These are phyloP conservation scores for Entomortierella chlamydospora DNA, from an alignment of 192 early-diverging fungal species.

Conservation along the genomic window DNA sequence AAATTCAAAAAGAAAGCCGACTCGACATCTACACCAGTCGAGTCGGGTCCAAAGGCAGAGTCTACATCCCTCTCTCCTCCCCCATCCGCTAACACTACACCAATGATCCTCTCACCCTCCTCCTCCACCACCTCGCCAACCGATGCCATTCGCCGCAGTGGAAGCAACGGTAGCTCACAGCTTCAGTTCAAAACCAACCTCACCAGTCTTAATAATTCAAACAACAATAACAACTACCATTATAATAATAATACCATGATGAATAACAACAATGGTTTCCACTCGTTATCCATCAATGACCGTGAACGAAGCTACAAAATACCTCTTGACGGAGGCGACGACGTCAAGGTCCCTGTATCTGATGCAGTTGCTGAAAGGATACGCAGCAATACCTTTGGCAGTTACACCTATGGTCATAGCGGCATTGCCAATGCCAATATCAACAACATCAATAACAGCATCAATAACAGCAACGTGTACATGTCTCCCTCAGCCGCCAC, in stretches of 20 bases:
- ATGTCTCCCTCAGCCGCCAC: not conserved
- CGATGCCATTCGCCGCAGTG: conserved; percentile 1
- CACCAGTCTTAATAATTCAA: conserved; percentile 9
- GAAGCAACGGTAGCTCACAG: conserved; percentile 7
- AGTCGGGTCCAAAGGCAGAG: not conserved
- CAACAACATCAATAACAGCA: conserved; percentile 9
- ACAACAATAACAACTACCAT: conserved; percentile 7
- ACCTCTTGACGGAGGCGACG: conserved; percentile 17
- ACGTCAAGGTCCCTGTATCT: conserved; percentile 34
- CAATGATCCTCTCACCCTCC: not conserved
- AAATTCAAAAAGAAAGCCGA: conserved; percentile 40
- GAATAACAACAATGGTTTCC: not conserved
- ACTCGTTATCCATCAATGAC: not conserved
- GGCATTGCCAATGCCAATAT: conserved; percentile 13
- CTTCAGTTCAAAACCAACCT: conserved; percentile 9
- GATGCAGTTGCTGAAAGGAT: not conserved
- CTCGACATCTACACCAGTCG: conserved; percentile 2
- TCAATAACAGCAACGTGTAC: conserved; percentile 8
- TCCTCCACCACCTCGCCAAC: not conserved
- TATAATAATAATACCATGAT: not conserved
- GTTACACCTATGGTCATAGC: not conserved
- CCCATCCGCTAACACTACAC: not conserved
- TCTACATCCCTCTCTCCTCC: conserved; percentile 6
- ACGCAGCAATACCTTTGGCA: conserved; percentile 13
- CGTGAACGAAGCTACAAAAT: conserved; percentile 23